Conservation (phyloP, 1,284 basidiomycete species). For the Moesziomyces globuligerus region DNA sequence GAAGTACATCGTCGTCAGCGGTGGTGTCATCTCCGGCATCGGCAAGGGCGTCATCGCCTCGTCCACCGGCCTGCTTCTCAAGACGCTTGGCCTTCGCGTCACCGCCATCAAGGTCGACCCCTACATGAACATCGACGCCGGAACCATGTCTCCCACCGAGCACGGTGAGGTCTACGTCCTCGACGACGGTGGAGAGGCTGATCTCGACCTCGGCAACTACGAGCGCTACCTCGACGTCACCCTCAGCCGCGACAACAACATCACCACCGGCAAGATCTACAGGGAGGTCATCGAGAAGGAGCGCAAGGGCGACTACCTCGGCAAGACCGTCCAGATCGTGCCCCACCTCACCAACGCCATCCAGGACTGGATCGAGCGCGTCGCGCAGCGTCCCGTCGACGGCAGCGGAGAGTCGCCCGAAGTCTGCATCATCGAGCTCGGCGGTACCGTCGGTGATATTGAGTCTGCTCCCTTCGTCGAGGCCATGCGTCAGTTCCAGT, state of each 20-base stretch:
- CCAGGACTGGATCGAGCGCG: slow-evolving; percentile 98
- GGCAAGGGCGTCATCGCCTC: slow-evolving; percentile 75
- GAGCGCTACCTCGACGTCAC: slow-evolving; percentile 97
- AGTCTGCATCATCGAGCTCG: slow-evolving; percentile 96
- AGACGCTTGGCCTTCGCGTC: slow-evolving; percentile 93
- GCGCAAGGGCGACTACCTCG: slow-evolving; percentile 95
- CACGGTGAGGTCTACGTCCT: slow-evolving; percentile 99
- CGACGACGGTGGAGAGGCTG: slow-evolving; percentile 98
- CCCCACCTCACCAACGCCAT: slow-evolving; percentile 97
- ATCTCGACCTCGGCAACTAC: slow-evolving; percentile 97
- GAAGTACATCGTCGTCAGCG: slow-evolving; percentile 69
- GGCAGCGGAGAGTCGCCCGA: slow-evolving; percentile 93
- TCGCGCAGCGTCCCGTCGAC: slow-evolving; percentile 92
- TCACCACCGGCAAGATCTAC: slow-evolving; percentile 98
- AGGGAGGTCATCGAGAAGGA: slow-evolving; percentile 96
- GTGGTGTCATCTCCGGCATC: slow-evolving; percentile 70
- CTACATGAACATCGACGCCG: slow-evolving; percentile 99
- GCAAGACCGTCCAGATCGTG: slow-evolving; percentile 97
- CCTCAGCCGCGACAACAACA: slow-evolving; percentile 92
- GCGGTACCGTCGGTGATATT: slow-evolving; percentile 95
- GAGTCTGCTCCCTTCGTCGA: slow-evolving; percentile 97
- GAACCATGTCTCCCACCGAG: slow-evolving; percentile 98
- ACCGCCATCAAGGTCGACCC: slow-evolving; percentile 99
- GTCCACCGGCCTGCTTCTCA: slow-evolving; percentile 93
- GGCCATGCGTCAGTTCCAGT: slow-evolving; percentile 98